These are phyloP conservation scores for Lichtheimia ramosa DNA, from an alignment of 371 early-diverging fungal genomes.

Conservation along the genomic window DNA sequence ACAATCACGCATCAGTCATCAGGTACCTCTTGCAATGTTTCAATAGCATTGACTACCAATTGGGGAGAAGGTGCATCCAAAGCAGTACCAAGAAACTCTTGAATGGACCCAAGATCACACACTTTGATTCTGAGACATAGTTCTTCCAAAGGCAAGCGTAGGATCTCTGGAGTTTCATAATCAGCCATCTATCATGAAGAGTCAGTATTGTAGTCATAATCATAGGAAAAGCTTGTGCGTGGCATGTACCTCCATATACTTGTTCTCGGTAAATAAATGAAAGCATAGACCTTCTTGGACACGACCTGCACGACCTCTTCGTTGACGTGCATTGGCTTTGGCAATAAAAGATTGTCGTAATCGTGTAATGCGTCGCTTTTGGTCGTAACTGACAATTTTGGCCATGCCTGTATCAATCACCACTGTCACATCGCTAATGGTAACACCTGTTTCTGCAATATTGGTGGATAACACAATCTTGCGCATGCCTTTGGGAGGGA, in stretches of 20 bases:
- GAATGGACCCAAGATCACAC: conserved; percentile 56
- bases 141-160: conserved; percentile 78
- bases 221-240: too few relatives aligned
- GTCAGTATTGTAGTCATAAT: neutral
- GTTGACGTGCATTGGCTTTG: conserved; percentile 85
- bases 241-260: conserved; percentile 50
- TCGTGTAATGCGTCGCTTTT: conserved; percentile 63
- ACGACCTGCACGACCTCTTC: conserved; percentile 94
- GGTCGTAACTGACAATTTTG: conserved; percentile 70
- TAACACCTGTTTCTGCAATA: conserved; percentile 95
- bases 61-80: conserved; percentile 74
- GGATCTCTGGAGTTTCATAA: conserved; percentile 79
- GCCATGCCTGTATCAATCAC: conserved; percentile 94
- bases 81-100: conserved; percentile 64
- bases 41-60: conserved; percentile 70
- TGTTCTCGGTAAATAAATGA: conserved; percentile 62
- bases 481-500: conserved; percentile 61
- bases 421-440: conserved; percentile 92
- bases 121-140: conserved; percentile 80
- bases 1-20: neutral
- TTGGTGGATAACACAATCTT: conserved; percentile 93
- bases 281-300: conserved; percentile 82
- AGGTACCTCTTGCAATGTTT: conserved; percentile 56
- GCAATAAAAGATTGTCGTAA: conserved; percentile 73
- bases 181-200: conserved; percentile 51